Conservation (phyloP, 805 yeast genomes). For the Starmera dryadoides region DNA sequence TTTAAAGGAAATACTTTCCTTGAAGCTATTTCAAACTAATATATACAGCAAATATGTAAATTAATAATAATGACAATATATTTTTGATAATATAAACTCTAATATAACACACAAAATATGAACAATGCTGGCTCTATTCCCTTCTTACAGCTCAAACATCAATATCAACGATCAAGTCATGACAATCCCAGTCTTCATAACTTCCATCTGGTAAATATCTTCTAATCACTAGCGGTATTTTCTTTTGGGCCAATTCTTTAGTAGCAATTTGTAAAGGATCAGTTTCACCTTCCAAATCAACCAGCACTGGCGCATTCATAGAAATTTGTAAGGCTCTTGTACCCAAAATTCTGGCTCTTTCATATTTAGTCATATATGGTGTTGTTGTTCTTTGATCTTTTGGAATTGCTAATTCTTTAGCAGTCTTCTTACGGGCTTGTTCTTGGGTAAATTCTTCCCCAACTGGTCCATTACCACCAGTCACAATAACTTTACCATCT, state of each 20-base stretch:
- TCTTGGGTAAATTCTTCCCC: conserved; percentile 37
- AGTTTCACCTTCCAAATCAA: conserved; percentile 97
- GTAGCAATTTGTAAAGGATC: conserved; percentile 97
- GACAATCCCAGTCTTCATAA: conserved; percentile 98
- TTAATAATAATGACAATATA: background rate
- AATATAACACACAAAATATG: background rate
- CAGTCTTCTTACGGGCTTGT: conserved; percentile 48
- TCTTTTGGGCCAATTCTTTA: conserved; percentile 92
- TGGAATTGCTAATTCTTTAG: conserved; percentile 80
- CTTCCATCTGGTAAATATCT: conserved; percentile 96
- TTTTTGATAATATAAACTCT: too few relatives aligned
- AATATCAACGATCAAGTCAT: conserved; percentile 86
- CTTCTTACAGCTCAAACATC: conserved; percentile 13
- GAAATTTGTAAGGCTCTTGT: conserved; percentile 97
- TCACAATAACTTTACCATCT: conserved; percentile 67
- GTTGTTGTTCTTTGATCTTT: conserved; percentile 88
- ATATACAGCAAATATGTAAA: background rate
- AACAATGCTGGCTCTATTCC: too few relatives aligned
- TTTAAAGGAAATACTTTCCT: conserved; percentile 62
- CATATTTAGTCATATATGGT: conserved; percentile 98
- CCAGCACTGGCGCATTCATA: conserved; percentile 97
- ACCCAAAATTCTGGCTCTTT: conserved; percentile 95
- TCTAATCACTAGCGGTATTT: conserved; percentile 92
- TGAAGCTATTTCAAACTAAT: conserved; percentile 21
- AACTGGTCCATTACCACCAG: conserved; percentile 56